Conservation (phyloP, 2,329 filamentous ascomycete genomes). For the Talaromyces marneffei region DNA sequence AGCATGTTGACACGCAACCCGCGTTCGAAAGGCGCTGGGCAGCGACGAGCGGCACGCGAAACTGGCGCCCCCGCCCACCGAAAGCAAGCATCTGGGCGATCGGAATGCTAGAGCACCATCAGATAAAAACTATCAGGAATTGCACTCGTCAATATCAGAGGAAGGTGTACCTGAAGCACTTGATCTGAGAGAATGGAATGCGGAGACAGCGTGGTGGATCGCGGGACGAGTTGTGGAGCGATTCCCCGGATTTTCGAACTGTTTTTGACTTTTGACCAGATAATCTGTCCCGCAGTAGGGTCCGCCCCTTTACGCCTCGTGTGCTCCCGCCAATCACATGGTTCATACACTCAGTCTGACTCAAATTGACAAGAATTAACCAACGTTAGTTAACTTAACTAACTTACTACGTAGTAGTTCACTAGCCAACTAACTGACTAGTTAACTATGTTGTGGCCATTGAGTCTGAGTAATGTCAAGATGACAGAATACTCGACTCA, state of each 20-base stretch:
- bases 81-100: neutral
- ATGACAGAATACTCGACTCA: neutral
- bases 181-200: neutral
- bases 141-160: neutral
- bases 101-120: neutral
- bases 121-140: neutral
- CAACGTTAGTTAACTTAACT: no score
- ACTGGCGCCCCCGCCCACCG: neutral
- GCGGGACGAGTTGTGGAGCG: conserved; percentile 2
- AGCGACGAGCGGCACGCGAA: neutral
- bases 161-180: neutral
- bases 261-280: neutral
- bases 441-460: neutral
- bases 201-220: conserved; percentile 1
- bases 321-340: neutral
- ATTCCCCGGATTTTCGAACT: conserved; percentile 4
- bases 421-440: no score
- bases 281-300: neutral
- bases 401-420: no score
- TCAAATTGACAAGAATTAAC: neutral
- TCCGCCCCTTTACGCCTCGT: neutral
- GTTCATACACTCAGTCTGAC: neutral
- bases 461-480: neutral
- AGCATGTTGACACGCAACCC: neutral
- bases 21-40: neutral